Evolutionary conservation across 1,284 basidiomycete species (phyloP).

Genomic region (Fomes fomentarius): DNA sequence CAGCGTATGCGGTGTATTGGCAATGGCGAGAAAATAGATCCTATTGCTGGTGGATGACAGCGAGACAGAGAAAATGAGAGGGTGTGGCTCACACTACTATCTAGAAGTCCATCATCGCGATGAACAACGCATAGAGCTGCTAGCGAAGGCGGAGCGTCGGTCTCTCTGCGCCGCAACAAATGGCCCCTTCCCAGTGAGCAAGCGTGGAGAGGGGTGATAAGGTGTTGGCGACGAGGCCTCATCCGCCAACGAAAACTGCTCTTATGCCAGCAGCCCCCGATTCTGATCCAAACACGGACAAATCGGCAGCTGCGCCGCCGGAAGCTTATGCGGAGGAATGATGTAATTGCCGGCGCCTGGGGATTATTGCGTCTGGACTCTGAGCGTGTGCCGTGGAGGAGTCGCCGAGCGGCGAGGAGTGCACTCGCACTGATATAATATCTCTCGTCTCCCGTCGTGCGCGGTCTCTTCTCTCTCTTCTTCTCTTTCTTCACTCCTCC

Average conservation of each 20-base stretch:
- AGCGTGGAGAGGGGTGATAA: conserved; percentile 39
- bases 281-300: conserved; percentile 3
- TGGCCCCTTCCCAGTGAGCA: conserved; percentile 35
- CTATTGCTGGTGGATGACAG: no score
- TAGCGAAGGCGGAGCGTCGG: conserved; percentile 49
- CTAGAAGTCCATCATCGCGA: conserved; percentile 61
- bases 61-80: background rate
- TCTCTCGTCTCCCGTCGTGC: background rate
- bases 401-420: no score
- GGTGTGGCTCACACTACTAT: conserved; percentile 63
- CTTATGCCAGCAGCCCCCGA: conserved; percentile 5
- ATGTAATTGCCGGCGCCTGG: conserved; percentile 16
- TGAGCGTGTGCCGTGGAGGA: no score
- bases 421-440: no score
- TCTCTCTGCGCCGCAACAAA: conserved; percentile 37
- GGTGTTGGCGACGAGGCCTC: conserved; percentile 33
- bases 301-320: background rate
- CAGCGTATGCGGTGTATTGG: no score
- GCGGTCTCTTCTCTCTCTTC: conserved; percentile 1
- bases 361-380: background rate
- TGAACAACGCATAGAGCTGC: conserved; percentile 43
- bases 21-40: no score
- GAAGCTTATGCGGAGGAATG: conserved; percentile 10
- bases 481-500: conserved; percentile 1
- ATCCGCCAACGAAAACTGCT: conserved; percentile 5